Base-by-base conservation (phyloP, 176 grass and related monocot species). In the Zea luxurians region DNA sequence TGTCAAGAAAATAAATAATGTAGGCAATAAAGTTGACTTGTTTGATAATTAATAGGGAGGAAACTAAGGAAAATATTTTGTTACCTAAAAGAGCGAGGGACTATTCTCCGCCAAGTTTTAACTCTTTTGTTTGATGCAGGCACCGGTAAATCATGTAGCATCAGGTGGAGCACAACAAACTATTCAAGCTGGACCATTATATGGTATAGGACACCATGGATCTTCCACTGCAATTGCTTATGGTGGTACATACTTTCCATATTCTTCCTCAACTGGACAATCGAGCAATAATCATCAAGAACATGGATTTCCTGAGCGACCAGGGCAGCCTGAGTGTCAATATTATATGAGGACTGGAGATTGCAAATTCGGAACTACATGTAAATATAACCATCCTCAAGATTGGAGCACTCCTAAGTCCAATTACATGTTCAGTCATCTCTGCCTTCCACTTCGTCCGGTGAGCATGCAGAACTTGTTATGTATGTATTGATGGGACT, bases 371-470 rank as follows among this genome's bases (percentile, higher is more conserved):
- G 88, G 91, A 78, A 73, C 73, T 58, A 86, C 86, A 43, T 93
- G 91, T 81, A 93, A 90, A 91, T 93, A 93, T 68, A 58, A 93
- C 81, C 91, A 93, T 84, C 91, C 91, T 53, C 80, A 72, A 82
- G 85, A 93, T 20, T 91, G 80, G 88, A 86, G 80, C 71, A 44
- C 84, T 71, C 68, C 80, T 53, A 90, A 86, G 64, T 82, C 80
- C 37, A 90, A 78, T 64, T 81, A 83, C 83, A 8, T 86, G 84
- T 68, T 88, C 71, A 84, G 77, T 68, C 80, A 83, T 74, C 69
- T 88, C 35, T 90, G 88, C 54, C 86, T 90, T 74, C 91, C 91
- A 49, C 85, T 91, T 88, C 91, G 88, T 83, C 91, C 88, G 78
- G 91, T 93, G 68, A 77, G 86, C 83, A 82, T 58, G 67, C 11